Percentiles rank a stretch among this genome's conserved stretches.
Conservation (phyloP, 139 green algal species). For the Coelastrella sp. region DNA sequence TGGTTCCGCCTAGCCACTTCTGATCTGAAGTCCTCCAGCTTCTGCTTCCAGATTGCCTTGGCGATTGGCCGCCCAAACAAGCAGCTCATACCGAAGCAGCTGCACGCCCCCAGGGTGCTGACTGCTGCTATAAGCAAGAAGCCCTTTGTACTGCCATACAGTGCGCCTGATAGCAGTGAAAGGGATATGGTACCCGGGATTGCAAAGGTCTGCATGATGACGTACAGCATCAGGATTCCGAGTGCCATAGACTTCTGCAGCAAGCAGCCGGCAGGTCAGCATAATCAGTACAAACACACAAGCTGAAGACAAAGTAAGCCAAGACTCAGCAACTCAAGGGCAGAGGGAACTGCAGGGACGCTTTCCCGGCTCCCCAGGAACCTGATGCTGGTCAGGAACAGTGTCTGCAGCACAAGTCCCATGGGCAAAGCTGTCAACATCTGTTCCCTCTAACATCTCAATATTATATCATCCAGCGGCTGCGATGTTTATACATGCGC, state of each 20-base stretch:
- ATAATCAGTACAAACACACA: not conserved
- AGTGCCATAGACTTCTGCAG: conserved; percentile 42
- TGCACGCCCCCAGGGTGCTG: conserved; percentile 57
- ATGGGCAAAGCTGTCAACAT: no score
- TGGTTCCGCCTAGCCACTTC: conserved; percentile 67
- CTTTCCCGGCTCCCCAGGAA: no score
- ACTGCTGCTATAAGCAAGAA: conserved; percentile 63
- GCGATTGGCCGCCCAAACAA: conserved; percentile 66
- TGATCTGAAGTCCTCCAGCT: conserved; percentile 51
- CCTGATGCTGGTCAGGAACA: no score
- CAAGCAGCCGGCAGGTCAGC: not conserved
- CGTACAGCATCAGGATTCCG: conserved; percentile 58
- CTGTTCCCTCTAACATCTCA: no score
- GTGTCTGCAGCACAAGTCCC: no score
- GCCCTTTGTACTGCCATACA: conserved; percentile 70
- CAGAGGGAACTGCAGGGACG: no score
- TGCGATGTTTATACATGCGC: no score
- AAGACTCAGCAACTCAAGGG: no score
- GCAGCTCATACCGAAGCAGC: conserved; percentile 60
- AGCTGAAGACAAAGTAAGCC: no score
- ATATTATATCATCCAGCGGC: no score
- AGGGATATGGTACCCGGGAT: conserved; percentile 84
- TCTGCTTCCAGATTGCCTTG: conserved; percentile 65
- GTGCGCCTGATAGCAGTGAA: conserved; percentile 74
- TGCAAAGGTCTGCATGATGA: conserved; percentile 83